These are phyloP conservation scores for Aspergillus tubingensis DNA, from an alignment of 2,329 filamentous ascomycete genomes.

Conservation along the genomic window DNA sequence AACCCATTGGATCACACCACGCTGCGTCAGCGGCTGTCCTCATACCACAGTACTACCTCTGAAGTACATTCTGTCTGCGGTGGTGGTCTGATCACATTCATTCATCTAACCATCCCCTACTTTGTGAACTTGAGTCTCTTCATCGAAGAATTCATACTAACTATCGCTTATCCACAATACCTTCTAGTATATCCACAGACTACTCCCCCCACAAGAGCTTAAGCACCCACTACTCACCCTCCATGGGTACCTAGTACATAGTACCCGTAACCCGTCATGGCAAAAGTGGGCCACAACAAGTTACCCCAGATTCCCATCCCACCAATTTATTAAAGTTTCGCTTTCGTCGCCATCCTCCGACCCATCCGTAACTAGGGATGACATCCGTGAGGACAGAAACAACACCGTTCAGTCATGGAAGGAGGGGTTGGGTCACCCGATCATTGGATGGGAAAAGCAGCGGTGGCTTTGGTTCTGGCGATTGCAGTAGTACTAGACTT, in stretches of 20 bases:
- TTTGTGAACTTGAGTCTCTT: neutral
- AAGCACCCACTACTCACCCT: neutral
- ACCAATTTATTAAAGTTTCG: neutral
- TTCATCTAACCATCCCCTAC: neutral
- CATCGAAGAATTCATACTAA: neutral
- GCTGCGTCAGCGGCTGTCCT: slow-evolving; percentile 1
- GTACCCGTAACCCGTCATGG: neutral
- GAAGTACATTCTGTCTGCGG: neutral
- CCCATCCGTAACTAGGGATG: neutral
- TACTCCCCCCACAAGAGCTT: neutral
- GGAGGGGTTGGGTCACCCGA: neutral
- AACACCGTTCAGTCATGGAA: neutral
- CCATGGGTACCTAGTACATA: neutral
- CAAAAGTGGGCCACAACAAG: neutral
- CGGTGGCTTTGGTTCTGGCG: slow-evolving; percentile 4
- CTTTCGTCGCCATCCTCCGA: neutral
- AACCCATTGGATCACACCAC: neutral
- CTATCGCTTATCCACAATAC: neutral
- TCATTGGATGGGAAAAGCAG: neutral
- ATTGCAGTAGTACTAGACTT: slow-evolving; percentile 1
- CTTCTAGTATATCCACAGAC: neutral
- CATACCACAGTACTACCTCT: too few species aligned
- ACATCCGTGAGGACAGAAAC: neutral
- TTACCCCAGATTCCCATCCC: neutral
- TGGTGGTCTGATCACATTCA: slow-evolving; percentile 4